phyloP scores from a whole-genome alignment of 2,329 filamentous ascomycete species.

The Hirsutella rhossiliensis region DNA sequence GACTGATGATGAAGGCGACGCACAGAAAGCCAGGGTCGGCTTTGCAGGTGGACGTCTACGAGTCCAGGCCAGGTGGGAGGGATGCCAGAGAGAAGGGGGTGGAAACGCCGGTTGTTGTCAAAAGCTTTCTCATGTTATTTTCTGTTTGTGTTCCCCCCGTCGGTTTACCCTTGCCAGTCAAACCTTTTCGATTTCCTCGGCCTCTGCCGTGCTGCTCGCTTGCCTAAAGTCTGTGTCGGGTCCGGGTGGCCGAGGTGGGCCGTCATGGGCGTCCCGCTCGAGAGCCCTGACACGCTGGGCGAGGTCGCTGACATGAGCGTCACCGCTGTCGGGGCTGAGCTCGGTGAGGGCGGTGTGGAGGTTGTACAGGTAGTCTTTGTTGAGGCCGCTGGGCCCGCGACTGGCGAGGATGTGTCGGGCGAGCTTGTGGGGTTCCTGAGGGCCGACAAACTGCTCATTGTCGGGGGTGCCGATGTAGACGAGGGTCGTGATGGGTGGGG shows the following conservation, averaged over 20 bases:
- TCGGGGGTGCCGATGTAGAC: conserved; percentile 92
- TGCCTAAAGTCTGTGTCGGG: conserved; percentile 10
- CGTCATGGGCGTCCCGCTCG: conserved; percentile 9
- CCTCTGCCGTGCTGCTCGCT: conserved; percentile 14
- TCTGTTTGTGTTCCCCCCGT: not conserved
- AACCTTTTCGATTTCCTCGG: conserved; percentile 16
- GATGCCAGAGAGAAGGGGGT: not conserved
- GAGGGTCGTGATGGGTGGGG: conserved; percentile 39
- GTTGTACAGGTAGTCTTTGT: conserved; percentile 77
- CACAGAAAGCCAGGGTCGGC: not conserved
- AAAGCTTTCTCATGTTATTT: conserved; percentile 1
- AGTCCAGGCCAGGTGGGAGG: not conserved
- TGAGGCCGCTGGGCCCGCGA: conserved; percentile 74
- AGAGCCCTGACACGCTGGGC: conserved; percentile 59
- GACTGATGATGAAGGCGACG: not conserved
- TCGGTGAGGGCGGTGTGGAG: conserved; percentile 64
- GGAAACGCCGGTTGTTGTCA: conserved; percentile 1
- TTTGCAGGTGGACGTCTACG: conserved; percentile 4
- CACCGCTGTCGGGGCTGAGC: conserved; percentile 64
- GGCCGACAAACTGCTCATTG: conserved; percentile 84
- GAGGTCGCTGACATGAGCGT: conserved; percentile 76
- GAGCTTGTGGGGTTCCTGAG: conserved; percentile 65
- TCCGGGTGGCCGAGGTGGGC: conserved; percentile 4
- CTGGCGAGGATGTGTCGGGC: conserved; percentile 72
- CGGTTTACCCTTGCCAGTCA: not conserved